Evolutionary conservation across 345 rosid genomes (phyloP).

Genomic region (Xanthoceras sorbifolium): DNA sequence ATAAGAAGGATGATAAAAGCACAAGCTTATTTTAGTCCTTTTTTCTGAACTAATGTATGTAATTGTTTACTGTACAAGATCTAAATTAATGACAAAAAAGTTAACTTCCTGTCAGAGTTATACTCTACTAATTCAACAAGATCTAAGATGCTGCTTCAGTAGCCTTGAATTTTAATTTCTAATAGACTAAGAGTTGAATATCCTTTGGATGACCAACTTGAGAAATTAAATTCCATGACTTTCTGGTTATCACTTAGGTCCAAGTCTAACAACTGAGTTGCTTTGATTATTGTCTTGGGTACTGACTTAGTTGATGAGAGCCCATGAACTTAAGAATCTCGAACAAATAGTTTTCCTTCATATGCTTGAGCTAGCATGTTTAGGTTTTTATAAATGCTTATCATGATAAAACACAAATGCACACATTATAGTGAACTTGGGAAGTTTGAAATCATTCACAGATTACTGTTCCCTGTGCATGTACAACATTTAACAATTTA

Average conservation of each 20-base stretch:
- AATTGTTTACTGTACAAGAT: not conserved
- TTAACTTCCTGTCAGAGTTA: not conserved
- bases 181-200: no score
- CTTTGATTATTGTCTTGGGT: not conserved
- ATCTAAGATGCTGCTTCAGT: not conserved
- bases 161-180: no score
- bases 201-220: no score
- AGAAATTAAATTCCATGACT: no score
- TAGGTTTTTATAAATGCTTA: not conserved
- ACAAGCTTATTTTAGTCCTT: not conserved
- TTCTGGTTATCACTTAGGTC: no score
- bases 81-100: not conserved
- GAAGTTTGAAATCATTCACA: not conserved
- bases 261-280: not conserved
- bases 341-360: not conserved
- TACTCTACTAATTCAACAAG: not conserved
- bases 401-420: not conserved
- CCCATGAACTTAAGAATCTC: no score
- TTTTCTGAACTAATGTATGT: conserved; percentile 1
- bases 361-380: not conserved
- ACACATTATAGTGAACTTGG: no score
- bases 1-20: not conserved
- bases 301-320: not conserved
- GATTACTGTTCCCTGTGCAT: not conserved
- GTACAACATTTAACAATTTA: not conserved